Conservation (phyloP, 495 filamentous ascomycete species). For the Xylaria castorea region DNA sequence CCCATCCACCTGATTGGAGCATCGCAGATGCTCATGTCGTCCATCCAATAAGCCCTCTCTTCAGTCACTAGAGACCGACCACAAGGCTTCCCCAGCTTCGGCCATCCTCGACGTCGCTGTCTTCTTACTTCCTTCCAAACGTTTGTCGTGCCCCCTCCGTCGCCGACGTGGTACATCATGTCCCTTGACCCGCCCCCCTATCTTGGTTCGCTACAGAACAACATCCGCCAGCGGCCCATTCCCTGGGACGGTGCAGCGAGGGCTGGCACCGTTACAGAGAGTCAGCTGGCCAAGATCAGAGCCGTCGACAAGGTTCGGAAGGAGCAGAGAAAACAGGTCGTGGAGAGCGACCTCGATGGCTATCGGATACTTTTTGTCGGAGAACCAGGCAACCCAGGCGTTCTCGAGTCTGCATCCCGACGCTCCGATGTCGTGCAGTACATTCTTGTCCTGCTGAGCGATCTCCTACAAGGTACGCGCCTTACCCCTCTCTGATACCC, state of each 20-base stretch:
- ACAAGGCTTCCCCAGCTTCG: not conserved
- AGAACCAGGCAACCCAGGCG: slow-evolving; percentile 67
- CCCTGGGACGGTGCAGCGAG: slow-evolving; percentile 98
- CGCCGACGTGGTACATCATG: slow-evolving; percentile 57
- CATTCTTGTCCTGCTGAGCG: slow-evolving; percentile 85
- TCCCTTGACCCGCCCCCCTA: slow-evolving; percentile 91
- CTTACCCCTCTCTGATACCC: not conserved
- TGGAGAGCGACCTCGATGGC: slow-evolving; percentile 77
- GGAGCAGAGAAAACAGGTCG: slow-evolving; percentile 75
- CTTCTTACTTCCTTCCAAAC: not conserved
- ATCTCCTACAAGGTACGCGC: slow-evolving; percentile 80
- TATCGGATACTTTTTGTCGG: slow-evolving; percentile 85
- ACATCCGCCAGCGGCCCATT: slow-evolving; percentile 91
- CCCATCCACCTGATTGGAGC: slow-evolving; percentile 23
- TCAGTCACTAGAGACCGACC: slow-evolving; percentile 5
- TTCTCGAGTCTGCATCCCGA: slow-evolving; percentile 80
- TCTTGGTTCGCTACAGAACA: slow-evolving; percentile 88
- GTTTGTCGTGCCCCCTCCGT: not conserved
- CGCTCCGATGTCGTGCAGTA: slow-evolving; percentile 91
- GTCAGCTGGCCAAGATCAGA: slow-evolving; percentile 94
- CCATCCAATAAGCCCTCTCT: slow-evolving; percentile 24
- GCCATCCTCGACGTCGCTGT: slow-evolving; percentile 6
- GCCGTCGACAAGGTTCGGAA: slow-evolving; percentile 96
- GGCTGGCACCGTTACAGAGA: slow-evolving; percentile 90
- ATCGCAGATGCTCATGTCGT: not conserved